A percentile compares a stretch with the other conserved stretches of the same genome.
These are phyloP conservation scores for Saccharum spontaneum DNA, from an alignment of 176 grass and related monocot species.

Conservation along the genomic window DNA sequence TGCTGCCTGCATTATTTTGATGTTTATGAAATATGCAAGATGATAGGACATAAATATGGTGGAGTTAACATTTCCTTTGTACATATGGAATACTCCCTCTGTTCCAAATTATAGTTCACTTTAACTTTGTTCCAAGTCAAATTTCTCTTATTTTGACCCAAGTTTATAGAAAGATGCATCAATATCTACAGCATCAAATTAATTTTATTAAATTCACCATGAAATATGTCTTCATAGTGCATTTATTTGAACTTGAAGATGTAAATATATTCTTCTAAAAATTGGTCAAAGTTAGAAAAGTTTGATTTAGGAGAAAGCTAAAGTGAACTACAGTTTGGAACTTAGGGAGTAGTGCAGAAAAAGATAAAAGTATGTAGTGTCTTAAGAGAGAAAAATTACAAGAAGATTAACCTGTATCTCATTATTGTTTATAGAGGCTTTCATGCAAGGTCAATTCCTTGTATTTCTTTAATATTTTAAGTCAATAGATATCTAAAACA, in stretches of 20 bases:
- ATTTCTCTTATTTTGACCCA: background rate
- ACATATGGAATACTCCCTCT: background rate
- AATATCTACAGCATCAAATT: background rate
- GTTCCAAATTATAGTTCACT: background rate
- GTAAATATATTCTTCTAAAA: background rate
- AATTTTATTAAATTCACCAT: background rate
- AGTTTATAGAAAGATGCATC: background rate
- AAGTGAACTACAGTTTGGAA: background rate
- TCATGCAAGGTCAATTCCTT: background rate
- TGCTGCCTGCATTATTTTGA: background rate
- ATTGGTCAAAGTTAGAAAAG: background rate
- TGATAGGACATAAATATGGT: background rate
- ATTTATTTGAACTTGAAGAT: background rate
- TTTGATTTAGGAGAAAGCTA: background rate
- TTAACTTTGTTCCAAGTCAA: background rate
- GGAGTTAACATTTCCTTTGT: background rate
- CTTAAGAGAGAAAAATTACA: background rate
- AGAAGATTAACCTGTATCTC: background rate
- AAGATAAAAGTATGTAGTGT: background rate
- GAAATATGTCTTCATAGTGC: background rate
- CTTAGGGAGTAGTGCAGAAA: background rate
- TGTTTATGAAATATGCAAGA: background rate
- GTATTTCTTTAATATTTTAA: background rate
- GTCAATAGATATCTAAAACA: background rate
- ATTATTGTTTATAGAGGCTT: background rate